Conservation (phyloP, 257 asterid species). For the Ehretia macrophylla region DNA sequence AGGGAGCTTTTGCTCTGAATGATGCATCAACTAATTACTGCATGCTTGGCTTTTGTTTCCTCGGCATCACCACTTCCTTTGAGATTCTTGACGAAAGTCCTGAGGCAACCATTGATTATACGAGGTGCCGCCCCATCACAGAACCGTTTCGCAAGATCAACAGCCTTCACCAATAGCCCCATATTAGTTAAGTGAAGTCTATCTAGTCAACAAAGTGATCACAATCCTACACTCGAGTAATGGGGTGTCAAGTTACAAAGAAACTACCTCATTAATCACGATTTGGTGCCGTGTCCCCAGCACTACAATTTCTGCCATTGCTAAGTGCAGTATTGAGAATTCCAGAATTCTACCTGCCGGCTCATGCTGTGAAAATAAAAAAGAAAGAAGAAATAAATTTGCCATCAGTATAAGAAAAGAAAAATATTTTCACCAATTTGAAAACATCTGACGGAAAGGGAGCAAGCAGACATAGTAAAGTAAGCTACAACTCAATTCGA, state of each 20-base stretch:
- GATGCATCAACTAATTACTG: conserved; percentile 19
- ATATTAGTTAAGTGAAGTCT: conserved; percentile 2
- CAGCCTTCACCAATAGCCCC: conserved; percentile 54
- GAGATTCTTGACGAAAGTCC: conserved; percentile 54
- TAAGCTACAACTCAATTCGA: too few relatives aligned
- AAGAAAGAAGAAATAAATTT: not conserved
- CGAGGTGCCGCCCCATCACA: conserved; percentile 99
- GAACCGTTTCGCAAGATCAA: conserved; percentile 94
- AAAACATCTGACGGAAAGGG: too few relatives aligned
- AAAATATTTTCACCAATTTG: too few relatives aligned
- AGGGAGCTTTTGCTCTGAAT: not conserved
- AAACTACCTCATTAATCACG: conserved; percentile 84
- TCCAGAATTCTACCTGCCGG: conserved; percentile 89
- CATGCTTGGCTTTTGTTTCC: conserved; percentile 20
- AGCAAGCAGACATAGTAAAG: too few relatives aligned
- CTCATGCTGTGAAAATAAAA: conserved; percentile 43
- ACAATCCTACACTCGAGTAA: too few relatives aligned
- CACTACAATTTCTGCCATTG: conserved; percentile 87
- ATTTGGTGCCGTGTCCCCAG: conserved; percentile 87
- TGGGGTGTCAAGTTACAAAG: not conserved
- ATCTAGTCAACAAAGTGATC: not conserved
- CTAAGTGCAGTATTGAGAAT: conserved; percentile 81
- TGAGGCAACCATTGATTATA: conserved; percentile 74
- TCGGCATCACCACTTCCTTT: conserved; percentile 21
- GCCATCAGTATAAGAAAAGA: not conserved